These are phyloP conservation scores for Gaeumannomyces sp. DNA, from an alignment of 2,329 filamentous ascomycete species.

Conservation along the genomic window DNA sequence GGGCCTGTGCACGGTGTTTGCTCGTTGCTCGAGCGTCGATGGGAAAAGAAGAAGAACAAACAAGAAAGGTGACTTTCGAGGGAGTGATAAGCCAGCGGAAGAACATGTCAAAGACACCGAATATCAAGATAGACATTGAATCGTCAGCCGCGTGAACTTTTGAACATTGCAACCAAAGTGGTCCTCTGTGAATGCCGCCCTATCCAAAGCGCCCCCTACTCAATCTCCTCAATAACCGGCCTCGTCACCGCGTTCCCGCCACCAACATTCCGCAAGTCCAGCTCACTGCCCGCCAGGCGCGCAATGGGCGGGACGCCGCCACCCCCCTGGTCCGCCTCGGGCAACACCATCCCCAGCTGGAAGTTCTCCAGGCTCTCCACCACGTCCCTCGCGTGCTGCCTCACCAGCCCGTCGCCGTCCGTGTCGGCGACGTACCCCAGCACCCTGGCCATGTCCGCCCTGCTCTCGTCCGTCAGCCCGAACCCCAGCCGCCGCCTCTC, in stretches of 20 bases:
- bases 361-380: slow-evolving; percentile 60
- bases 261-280: slow-evolving; percentile 21
- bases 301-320: slow-evolving; percentile 15
- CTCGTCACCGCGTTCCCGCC: slow-evolving; percentile 15
- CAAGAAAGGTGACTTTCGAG: no score
- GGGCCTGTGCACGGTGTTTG: no score
- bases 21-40: no score
- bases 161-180: no score
- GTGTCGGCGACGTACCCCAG: slow-evolving; percentile 57
- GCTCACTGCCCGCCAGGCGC: slow-evolving; percentile 38
- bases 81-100: no score
- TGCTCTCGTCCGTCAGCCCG: slow-evolving; percentile 47
- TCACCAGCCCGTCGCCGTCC: slow-evolving; percentile 63
- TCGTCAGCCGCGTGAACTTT: no score
- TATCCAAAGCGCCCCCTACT: slow-evolving; percentile 31
- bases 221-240: slow-evolving; percentile 55
- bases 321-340: slow-evolving; percentile 2
- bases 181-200: no score
- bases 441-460: slow-evolving; percentile 55
- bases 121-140: no score
- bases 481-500: slow-evolving; percentile 41
- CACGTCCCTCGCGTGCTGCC: slow-evolving; percentile 60
- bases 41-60: no score
- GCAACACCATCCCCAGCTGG: slow-evolving; percentile 34
- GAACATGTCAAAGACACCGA: no score